A percentile compares a stretch with the other conserved stretches of the same genome.
Conservation (phyloP, 106 monocot species). For the Dioscorea dumetorum region DNA sequence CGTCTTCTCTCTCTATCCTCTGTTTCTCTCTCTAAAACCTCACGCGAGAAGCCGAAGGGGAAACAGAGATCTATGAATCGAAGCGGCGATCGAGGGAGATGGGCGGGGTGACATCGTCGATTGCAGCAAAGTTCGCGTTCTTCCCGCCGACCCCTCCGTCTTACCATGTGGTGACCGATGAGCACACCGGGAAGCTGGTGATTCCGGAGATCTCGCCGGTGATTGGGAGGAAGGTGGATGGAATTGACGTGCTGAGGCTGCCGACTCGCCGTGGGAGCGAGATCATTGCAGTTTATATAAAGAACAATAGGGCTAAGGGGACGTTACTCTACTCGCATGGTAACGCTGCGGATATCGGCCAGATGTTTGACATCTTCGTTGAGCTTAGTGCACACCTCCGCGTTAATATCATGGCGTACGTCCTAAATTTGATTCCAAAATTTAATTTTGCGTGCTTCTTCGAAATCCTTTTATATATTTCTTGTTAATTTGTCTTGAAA, state of each 20-base stretch:
- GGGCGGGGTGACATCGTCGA: slow-evolving; percentile 71
- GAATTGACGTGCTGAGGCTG: slow-evolving; percentile 58
- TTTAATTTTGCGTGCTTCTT: background rate
- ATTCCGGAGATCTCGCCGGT: no score
- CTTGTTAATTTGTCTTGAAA: background rate
- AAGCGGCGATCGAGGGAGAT: slow-evolving; percentile 8
- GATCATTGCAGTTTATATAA: slow-evolving; percentile 71
- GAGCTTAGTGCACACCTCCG: slow-evolving; percentile 84
- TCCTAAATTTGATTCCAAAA: background rate
- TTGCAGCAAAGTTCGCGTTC: slow-evolving; percentile 93
- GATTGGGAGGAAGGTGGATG: slow-evolving; percentile 25
- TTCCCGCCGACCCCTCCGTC: slow-evolving; percentile 93
- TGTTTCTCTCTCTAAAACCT: no score
- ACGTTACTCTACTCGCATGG: slow-evolving; percentile 94
- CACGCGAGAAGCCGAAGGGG: no score
- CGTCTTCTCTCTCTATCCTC: no score
- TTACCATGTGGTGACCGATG: slow-evolving; percentile 62
- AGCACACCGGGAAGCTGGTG: no score
- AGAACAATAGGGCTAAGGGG: slow-evolving; percentile 53
- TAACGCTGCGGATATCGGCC: slow-evolving; percentile 95
- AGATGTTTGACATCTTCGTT: slow-evolving; percentile 83
- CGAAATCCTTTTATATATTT: background rate
- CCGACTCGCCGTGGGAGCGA: slow-evolving; percentile 61
- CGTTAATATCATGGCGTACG: slow-evolving; percentile 89
- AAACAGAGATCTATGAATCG: no score